A percentile compares a stretch with the other conserved stretches of the same genome.
phyloP scores from a whole-genome alignment of 495 filamentous ascomycete genomes.

The Talaromyces stipitatus region DNA sequence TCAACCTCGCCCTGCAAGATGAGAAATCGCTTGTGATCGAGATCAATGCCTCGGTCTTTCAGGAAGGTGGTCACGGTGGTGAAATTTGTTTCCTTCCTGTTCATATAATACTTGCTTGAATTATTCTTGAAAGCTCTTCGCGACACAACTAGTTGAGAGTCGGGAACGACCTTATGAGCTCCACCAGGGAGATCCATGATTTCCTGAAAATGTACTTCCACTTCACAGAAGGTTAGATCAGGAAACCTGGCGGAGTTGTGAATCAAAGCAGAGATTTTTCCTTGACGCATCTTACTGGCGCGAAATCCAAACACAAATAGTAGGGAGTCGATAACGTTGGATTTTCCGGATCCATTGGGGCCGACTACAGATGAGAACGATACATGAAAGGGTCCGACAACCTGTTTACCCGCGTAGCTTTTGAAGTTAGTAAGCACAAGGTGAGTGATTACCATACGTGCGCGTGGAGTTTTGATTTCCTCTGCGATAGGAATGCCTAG shows the following conservation, averaged over 20 bases:
- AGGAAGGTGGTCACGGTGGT: conserved; percentile 85
- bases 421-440: conserved; percentile 93
- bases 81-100: conserved; percentile 79
- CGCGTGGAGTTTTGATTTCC: conserved; percentile 64
- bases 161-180: conserved; percentile 61
- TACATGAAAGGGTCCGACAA: conserved; percentile 92
- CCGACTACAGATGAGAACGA: conserved; percentile 99
- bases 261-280: conserved; percentile 95
- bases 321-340: conserved; percentile 96
- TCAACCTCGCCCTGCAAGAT: conserved; percentile 98
- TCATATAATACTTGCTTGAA: conserved; percentile 95
- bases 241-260: conserved; percentile 89
- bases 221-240: conserved; percentile 82
- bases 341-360: conserved; percentile 96
- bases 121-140: conserved; percentile 97
- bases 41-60: conserved; percentile 79
- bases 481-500: conserved; percentile 56
- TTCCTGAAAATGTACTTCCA: conserved; percentile 92
- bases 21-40: conserved; percentile 96
- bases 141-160: conserved; percentile 80
- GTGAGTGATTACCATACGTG: conserved; percentile 85
- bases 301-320: conserved; percentile 98
- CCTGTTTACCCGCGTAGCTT: conserved; percentile 90
- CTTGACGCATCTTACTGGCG: conserved; percentile 98
- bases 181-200: conserved; percentile 81